phyloP scores from a whole-genome alignment of 2,329 filamentous ascomycete species.

The Calonectria leucothoes region DNA sequence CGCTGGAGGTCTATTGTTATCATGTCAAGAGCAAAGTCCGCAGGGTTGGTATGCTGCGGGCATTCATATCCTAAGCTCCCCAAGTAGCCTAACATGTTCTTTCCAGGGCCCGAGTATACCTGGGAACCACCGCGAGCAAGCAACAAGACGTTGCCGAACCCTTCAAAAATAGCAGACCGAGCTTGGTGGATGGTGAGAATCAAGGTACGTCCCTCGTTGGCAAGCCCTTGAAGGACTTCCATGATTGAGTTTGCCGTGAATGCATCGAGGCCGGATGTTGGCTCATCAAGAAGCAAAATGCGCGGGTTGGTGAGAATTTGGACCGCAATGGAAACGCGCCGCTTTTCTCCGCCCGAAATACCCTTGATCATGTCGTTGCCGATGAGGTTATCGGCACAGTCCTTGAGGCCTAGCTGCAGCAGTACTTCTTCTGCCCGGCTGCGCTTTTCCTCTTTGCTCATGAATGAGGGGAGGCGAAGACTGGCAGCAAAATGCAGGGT shows the following conservation, averaged over 20 bases:
- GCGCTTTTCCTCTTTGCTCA: conserved; percentile 75
- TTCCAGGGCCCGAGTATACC: conserved; percentile 74
- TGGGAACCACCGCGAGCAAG: conserved; percentile 76
- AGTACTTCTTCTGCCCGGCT: conserved; percentile 77
- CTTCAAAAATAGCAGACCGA: conserved; percentile 76
- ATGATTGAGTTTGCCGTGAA: conserved; percentile 84
- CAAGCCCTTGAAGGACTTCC: conserved; percentile 77
- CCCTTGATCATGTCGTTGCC: conserved; percentile 80
- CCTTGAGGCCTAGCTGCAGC: conserved; percentile 80
- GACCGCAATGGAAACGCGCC: conserved; percentile 81
- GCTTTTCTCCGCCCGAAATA: conserved; percentile 83
- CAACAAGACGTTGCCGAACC: conserved; percentile 78
- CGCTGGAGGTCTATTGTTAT: conserved; percentile 82
- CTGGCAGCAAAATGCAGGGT: conserved; percentile 79
- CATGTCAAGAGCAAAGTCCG: conserved; percentile 81
- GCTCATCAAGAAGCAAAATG: conserved; percentile 80
- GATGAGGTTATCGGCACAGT: conserved; percentile 80
- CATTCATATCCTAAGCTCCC: conserved; percentile 70
- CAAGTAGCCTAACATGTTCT: conserved; percentile 75
- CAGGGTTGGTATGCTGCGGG: conserved; percentile 77
- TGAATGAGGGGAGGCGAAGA: conserved; percentile 76
- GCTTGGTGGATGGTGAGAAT: conserved; percentile 85
- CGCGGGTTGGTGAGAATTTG: conserved; percentile 82
- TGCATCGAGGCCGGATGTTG: conserved; percentile 80
- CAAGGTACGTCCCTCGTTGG: conserved; percentile 78